Evolutionary conservation across 345 rosid genomes (phyloP), one percentile per base, ranked within the genome.

Genomic region (Diplotaxis tenuifolia): DNA sequence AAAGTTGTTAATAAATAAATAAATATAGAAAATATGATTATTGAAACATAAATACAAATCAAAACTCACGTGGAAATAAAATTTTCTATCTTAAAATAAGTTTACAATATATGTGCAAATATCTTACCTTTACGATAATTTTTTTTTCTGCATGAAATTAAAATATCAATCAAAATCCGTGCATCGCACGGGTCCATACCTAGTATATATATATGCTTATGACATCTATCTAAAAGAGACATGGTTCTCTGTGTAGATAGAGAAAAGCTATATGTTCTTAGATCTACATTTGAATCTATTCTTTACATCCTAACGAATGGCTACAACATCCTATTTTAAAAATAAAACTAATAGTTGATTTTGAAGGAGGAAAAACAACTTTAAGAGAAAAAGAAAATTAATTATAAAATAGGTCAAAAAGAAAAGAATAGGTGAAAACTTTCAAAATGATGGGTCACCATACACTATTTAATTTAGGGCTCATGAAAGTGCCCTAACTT

Each of bases 391-490:
- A 10, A 15, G 2, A 31, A 14, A 62, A 14, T 47, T 6, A 53
- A 14, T 28, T 14, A 20, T 10, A 15, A 45, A 54, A 54, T 52
- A 29, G 4, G 19, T 3, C 15, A 52, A 74, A 9, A 9, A 38
- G 36, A 28, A 2, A 19, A 25, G 27, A 55, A 22, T 60, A 67
- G 31, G 62, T 58, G 72, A 77, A 49, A 77, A 77, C 15, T 77
- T 77, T 77, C 50, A 71, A 21, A 49, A 58, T 71, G 76, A 77
- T 77, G 76, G 80, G 80, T 71, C 76, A 77, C 80, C 80, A 65
- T 76, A 67, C 71, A 76, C 71, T 76, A 76, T 76, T 77, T 66
- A 77, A 77, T 77, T n/a, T 77, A 71, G 73, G 80, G 80, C 42
- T 72, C 73, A 59, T 77, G 77, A 72, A 72, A 77, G 80, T 77